Base-by-base conservation (phyloP, 805 yeast species). In the Candida xyloterini region DNA sequence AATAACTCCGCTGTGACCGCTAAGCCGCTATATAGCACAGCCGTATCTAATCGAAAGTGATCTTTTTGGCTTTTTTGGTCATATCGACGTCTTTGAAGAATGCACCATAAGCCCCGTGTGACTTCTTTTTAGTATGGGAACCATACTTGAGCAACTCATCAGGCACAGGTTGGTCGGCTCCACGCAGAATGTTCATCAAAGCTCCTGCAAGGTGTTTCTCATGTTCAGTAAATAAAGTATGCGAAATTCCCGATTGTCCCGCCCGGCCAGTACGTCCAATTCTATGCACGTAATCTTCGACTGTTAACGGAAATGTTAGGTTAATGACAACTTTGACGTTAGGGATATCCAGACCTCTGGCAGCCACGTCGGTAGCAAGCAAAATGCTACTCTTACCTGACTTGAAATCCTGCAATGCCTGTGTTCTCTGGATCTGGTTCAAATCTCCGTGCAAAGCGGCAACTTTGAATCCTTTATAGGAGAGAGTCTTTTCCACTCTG, bases 261-360 rank as follows among this genome's bases (percentile, higher is more conserved):
- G 98, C 99, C 68, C 98, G 81, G 46, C 97, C 98, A 7, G 98
- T 91, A 73, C 98, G 84, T 47, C 98, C 98, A 52, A 91, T 91
- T 67, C 98, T 79, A 63, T 91, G 98, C 26, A 91, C 97, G 58
- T 91, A 91, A 66, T 91, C 97, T 65, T 91, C 98, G 9, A 87
- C 93, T 1, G 97, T 90, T 55, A 90, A 74, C 33, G 99, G 99
- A 80, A 91, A 91, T 6, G 97, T 90, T 62, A 91, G 73, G 63
- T 91, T 91, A 62, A 91, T 88, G 28, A 91, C 98, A 14, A 88
- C 85, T 65, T 90, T 91, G 46, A 93, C 99, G 53, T 95, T 88
- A 37, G 99, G 99, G 55, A 93, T 93, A 65, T 93, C 99, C 51
- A 93, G 74, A 48, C 98, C 98, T 72, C 98, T 79, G 28, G 97